Evolutionary conservation across 1,284 basidiomycete genomes (phyloP).

Genomic region (Pseudozyma hubeiensis): DNA sequence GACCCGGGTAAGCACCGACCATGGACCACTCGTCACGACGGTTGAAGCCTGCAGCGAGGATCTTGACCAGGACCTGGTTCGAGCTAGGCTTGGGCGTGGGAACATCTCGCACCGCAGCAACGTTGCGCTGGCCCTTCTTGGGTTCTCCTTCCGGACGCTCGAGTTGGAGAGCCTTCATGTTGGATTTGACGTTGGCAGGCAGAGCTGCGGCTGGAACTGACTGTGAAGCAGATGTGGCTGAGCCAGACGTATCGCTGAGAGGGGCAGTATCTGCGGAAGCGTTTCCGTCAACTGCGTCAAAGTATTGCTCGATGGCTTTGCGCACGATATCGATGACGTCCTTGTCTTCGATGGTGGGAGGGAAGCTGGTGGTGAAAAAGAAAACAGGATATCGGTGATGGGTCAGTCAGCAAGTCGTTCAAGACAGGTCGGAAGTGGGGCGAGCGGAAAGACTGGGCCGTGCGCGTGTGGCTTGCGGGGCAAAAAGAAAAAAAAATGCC

Average conservation of each 20-base stretch:
- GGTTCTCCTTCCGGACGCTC: slow-evolving; percentile 38
- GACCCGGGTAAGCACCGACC: slow-evolving; percentile 77
- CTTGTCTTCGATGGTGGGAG: slow-evolving; percentile 55
- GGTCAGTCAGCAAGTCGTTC: slow-evolving; percentile 10
- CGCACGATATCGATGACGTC: slow-evolving; percentile 48
- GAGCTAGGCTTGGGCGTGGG: slow-evolving; percentile 37
- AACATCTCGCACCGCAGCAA: slow-evolving; percentile 45
- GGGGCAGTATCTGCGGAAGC: neutral
- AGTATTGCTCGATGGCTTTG: slow-evolving; percentile 48
- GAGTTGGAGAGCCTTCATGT: slow-evolving; percentile 60
- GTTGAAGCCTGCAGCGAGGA: slow-evolving; percentile 79
- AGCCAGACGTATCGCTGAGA: neutral
- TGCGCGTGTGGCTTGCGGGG: neutral
- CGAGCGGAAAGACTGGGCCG: neutral
- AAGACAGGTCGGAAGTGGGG: neutral
- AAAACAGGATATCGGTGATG: neutral
- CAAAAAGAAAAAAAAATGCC: neutral
- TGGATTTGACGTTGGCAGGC: slow-evolving; percentile 19
- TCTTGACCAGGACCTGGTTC: slow-evolving; percentile 57
- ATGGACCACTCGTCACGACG: slow-evolving; percentile 82
- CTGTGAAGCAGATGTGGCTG: neutral
- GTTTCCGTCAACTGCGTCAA: slow-evolving; percentile 32
- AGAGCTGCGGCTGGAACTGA: neutral
- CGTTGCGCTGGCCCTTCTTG: slow-evolving; percentile 53
- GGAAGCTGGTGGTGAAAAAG: slow-evolving; percentile 30